Evolutionary conservation across 2,329 filamentous ascomycete species (phyloP).

Genomic region (Aspergillus fumigatiaffinis): DNA sequence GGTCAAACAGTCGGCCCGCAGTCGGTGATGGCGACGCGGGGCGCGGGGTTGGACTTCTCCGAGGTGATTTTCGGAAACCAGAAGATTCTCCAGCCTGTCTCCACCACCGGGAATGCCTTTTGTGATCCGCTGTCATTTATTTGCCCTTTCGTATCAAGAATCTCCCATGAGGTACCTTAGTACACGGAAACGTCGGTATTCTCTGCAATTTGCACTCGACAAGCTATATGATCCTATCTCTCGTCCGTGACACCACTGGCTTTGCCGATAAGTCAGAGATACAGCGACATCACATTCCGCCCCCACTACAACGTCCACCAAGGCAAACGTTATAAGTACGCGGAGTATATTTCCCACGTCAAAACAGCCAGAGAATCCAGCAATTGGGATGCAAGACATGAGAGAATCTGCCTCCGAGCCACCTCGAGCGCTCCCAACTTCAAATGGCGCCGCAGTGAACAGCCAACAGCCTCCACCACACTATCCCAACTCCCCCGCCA

Average conservation of each 20-base stretch:
- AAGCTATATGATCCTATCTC: too few species aligned
- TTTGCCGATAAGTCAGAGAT: too few species aligned
- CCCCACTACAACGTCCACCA: too few species aligned
- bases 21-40: neutral
- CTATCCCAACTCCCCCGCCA: conserved; percentile 1
- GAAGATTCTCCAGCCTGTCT: neutral
- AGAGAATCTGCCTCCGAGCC: neutral
- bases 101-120: too few species aligned
- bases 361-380: neutral
- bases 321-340: too few species aligned
- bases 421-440: neutral
- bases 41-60: neutral
- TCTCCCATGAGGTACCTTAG: too few species aligned
- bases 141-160: neutral
- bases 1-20: neutral
- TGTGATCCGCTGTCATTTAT: neutral
- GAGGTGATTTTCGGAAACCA: neutral
- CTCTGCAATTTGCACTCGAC: too few species aligned
- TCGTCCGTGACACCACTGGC: too few species aligned
- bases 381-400: neutral
- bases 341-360: neutral
- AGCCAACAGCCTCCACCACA: conserved; percentile 9
- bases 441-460: conserved; percentile 5
- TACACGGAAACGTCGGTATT: too few species aligned
- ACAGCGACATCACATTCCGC: too few species aligned